A percentile compares a stretch with the other conserved stretches of the same genome.
These are phyloP conservation scores for Moesziomyces sp. DNA, from an alignment of 1,284 basidiomycete species.

Conservation along the genomic window DNA sequence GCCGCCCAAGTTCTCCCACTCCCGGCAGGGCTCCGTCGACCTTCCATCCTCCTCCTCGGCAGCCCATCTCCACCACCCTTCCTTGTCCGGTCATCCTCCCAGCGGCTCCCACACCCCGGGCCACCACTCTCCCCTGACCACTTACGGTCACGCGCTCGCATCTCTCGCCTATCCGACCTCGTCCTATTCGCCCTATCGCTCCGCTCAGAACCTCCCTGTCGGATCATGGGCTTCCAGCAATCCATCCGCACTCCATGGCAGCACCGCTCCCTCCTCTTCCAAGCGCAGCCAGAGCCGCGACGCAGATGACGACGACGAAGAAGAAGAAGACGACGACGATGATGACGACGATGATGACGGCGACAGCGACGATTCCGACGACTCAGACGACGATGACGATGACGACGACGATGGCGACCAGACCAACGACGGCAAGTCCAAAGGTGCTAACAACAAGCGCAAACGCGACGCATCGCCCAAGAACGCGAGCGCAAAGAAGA, in stretches of 20 bases:
- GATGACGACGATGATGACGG: constrained; percentile 27
- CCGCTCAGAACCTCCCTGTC: constrained; percentile 9
- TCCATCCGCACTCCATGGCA: constrained; percentile 29
- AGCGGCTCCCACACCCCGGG: constrained; percentile 35
- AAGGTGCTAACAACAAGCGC: constrained; percentile 33
- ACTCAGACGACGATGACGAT: constrained; percentile 40
- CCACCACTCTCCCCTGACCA: constrained; percentile 37
- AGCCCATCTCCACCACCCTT: constrained; percentile 43
- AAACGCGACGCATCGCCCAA: constrained; percentile 41
- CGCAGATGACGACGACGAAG: constrained; percentile 25
- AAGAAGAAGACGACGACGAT: constrained; percentile 34
- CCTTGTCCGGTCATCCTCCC: constrained; percentile 18
- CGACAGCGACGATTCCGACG: constrained; percentile 9
- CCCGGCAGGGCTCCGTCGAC: constrained; percentile 50
- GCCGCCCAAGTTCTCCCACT: constrained; percentile 47
- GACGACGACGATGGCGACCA: constrained; percentile 24
- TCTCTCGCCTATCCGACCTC: constrained; percentile 47
- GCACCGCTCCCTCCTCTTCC: constrained; percentile 18
- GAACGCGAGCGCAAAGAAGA: constrained; percentile 21
- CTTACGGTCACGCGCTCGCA: constrained; percentile 44
- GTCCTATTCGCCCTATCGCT: constrained; percentile 36
- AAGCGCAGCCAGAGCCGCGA: constrained; percentile 33
- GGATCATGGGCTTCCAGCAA: constrained; percentile 34
- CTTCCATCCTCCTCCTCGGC: constrained; percentile 25
- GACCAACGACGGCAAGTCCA: constrained; percentile 18